Base-by-base conservation (phyloP, 768 basidiomycete genomes). In the Collybia mongolica region DNA sequence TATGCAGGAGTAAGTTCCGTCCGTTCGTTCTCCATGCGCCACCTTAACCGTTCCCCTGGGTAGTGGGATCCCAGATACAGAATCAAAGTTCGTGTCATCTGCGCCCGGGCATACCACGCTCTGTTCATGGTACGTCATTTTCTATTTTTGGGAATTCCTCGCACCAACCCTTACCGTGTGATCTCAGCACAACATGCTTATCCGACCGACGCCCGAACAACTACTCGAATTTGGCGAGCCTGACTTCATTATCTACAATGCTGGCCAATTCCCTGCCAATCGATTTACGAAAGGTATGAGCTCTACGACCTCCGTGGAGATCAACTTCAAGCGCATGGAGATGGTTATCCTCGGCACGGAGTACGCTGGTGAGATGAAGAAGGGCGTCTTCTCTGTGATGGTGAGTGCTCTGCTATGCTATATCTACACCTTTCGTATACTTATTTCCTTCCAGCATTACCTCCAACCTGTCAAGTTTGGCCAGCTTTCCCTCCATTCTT, bases 251-350 rank as follows among this genome's bases (percentile, higher is more conserved):
- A 98, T 99, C 71, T 98, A 98, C 84, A 98, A 98, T 71, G 97
- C 97, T 40, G 97, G 97, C 56, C 95, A 98, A 70, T 98, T 99
- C 87, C 96, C 97, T 12, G 97, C 97, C 60, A 99, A 99, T 71
- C 90, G 97, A 39, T 98, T 98, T 82, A 99, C 97, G 53, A 93
- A 97, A 77, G 97, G 97, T 71, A 98, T 98, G 97, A 96, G 93
- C 54, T 97, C 94, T 8, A 92, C 94, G 24, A 98, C 97, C 5
- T 97, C 95, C 2, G 96, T 99, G 44, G 96, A 98, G 74, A 93
- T 99, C 79, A 99, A 99, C 83, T 98, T 99, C 75, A 97, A 97
- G 80, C 91, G 97, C 36, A 97, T 94, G 93, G 97, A 99, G 72
- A 99, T 99, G 97, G 96, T 99, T 63, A 98, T 99, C 64, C 91